phyloP scores from a whole-genome alignment of 352 stramenopile genomes.

The Pythium phragmiticola region DNA sequence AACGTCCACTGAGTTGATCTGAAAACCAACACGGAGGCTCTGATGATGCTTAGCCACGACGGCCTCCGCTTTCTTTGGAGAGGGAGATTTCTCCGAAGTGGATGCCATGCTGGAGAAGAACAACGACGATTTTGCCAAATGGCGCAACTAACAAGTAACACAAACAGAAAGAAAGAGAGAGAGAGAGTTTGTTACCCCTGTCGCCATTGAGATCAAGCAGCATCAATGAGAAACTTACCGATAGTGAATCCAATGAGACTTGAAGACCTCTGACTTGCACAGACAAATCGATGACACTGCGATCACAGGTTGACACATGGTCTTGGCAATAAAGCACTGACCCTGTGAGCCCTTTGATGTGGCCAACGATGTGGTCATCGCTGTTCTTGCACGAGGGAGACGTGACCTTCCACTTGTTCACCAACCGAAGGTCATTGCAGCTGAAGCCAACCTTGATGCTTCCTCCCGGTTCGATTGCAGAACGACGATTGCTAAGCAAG shows the following conservation, averaged over 20 bases:
- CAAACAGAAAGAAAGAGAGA: neutral
- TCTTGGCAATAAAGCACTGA: slow-evolving; percentile 20
- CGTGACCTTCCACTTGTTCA: slow-evolving; percentile 13
- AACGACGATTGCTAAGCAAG: slow-evolving; percentile 8
- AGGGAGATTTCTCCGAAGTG: neutral
- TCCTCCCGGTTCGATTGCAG: slow-evolving; percentile 14
- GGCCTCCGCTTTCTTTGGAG: neutral
- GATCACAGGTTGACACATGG: slow-evolving; percentile 10
- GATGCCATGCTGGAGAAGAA: neutral
- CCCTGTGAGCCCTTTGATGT: slow-evolving; percentile 2
- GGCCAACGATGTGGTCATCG: neutral
- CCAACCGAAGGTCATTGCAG: slow-evolving; percentile 1
- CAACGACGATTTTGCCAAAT: slow-evolving; percentile 2
- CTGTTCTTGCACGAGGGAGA: neutral
- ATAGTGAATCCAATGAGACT: slow-evolving; percentile 11
- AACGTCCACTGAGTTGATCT: slow-evolving; percentile 2
- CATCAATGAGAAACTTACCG: slow-evolving; percentile 4
- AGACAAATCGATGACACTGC: slow-evolving; percentile 9
- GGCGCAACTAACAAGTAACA: slow-evolving; percentile 14
- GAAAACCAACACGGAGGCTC: slow-evolving; percentile 7
- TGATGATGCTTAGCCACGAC: slow-evolving; percentile 4
- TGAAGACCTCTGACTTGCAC: neutral
- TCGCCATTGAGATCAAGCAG: no score
- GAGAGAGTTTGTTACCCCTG: neutral
- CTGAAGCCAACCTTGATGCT: slow-evolving; percentile 10